Conservation (phyloP, 2,329 filamentous ascomycete species). For the Metarhizium album region DNA sequence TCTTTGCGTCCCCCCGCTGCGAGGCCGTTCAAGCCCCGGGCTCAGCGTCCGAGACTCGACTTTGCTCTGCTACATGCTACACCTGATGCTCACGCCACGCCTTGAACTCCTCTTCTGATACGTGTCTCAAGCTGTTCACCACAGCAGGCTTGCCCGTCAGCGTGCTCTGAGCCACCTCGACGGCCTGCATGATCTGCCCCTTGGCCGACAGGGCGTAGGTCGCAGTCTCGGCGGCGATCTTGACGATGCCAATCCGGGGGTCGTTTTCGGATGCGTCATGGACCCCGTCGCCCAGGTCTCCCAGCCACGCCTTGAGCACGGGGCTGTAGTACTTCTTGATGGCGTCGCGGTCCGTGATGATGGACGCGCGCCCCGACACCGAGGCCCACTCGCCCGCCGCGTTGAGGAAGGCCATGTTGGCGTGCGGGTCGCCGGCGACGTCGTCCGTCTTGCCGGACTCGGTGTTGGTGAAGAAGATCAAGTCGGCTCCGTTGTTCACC, state of each 20-base stretch:
- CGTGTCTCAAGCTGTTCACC: constrained; percentile 67
- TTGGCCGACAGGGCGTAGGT: constrained; percentile 59
- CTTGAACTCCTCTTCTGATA: constrained; percentile 54
- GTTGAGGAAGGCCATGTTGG: constrained; percentile 77
- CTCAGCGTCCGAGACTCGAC: no score
- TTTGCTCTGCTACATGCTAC: no score
- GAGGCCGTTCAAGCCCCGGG: no score
- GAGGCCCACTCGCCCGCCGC: constrained; percentile 75
- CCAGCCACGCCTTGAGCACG: constrained; percentile 71
- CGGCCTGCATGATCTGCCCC: constrained; percentile 50
- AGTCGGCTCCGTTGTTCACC: constrained; percentile 69
- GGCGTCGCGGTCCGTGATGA: constrained; percentile 57
- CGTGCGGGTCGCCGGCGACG: constrained; percentile 56
- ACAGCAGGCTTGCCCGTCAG: constrained; percentile 60
- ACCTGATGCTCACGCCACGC: constrained; percentile 36
- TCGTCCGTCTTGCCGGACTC: constrained; percentile 83
- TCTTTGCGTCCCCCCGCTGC: no score
- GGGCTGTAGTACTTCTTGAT: constrained; percentile 69
- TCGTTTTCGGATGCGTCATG: constrained; percentile 77
- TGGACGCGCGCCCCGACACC: constrained; percentile 59
- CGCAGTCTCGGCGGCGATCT: constrained; percentile 59
- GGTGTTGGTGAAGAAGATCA: constrained; percentile 87
- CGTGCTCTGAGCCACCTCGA: constrained; percentile 66
- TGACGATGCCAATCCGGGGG: constrained; percentile 72
- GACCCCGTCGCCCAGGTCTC: constrained; percentile 70